Conservation (phyloP, 2,329 filamentous ascomycete species). For the Colletotrichum brevisporum region DNA sequence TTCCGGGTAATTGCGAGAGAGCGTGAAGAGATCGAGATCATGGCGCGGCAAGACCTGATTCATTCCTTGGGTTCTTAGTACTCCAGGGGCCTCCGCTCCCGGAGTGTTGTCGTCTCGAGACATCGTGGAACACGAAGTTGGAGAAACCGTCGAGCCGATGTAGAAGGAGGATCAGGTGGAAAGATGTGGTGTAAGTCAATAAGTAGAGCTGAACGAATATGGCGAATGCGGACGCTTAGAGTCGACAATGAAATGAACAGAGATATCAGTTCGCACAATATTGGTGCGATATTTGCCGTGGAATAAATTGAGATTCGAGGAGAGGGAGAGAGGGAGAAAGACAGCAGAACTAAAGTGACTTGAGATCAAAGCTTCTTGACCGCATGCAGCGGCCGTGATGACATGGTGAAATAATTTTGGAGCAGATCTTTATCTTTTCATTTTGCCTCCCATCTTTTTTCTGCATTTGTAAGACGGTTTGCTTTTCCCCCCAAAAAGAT, state of each 20-base stretch:
- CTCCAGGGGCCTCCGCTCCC: conserved; percentile 1
- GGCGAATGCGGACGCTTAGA: too few relatives aligned
- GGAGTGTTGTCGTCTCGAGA: conserved; percentile 17
- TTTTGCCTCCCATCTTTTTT: not conserved
- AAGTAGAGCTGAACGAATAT: not conserved
- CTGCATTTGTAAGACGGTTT: not conserved
- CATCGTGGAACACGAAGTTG: conserved; percentile 5
- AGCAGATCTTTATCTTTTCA: not conserved
- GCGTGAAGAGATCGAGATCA: conserved; percentile 23
- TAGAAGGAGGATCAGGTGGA: not conserved
- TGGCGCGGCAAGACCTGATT: conserved; percentile 33
- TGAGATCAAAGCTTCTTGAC: not conserved
- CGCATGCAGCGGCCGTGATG: conserved; percentile 6
- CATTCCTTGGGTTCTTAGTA: conserved; percentile 31
- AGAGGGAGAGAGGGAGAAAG: not conserved
- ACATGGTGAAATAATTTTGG: conserved; percentile 5
- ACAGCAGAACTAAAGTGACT: not conserved
- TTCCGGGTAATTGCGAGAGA: conserved; percentile 14
- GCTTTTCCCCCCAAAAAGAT: too few relatives aligned
- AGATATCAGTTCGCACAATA: too few relatives aligned
- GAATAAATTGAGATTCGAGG: not conserved
- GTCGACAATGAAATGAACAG: too few relatives aligned
- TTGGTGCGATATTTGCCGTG: too few relatives aligned
- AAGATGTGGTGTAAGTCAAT: not conserved
- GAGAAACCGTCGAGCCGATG: not conserved